A percentile compares a stretch with the other conserved stretches of the same genome.
Conservation (phyloP, 2,329 filamentous ascomycete genomes). For the Penicillium sp. region DNA sequence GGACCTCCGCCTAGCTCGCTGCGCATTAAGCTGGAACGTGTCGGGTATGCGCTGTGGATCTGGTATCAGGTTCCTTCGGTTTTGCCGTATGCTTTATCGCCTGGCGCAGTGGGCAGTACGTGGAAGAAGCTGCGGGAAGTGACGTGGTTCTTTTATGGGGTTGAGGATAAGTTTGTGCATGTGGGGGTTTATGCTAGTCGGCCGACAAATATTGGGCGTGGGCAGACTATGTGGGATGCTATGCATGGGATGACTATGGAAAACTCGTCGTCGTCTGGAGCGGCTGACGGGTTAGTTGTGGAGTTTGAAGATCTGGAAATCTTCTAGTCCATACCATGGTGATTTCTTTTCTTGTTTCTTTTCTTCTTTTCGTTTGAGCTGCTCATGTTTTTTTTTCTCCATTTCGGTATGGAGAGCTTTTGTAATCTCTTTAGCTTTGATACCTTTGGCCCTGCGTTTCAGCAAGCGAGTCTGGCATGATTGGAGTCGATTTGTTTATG, state of each 20-base stretch:
- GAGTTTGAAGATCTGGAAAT: conserved; percentile 56
- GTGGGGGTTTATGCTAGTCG: conserved; percentile 61
- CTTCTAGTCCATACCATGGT: conserved; percentile 33
- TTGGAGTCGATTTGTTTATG: conserved; percentile 15
- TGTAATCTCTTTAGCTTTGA: neutral
- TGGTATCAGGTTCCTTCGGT: conserved; percentile 54
- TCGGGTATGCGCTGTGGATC: conserved; percentile 58
- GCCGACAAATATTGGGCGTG: conserved; percentile 50
- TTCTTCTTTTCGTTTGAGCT: conserved; percentile 31
- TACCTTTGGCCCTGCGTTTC: conserved; percentile 20
- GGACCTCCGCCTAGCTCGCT: conserved; percentile 47
- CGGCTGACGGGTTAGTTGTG: conserved; percentile 45
- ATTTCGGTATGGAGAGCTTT: conserved; percentile 1
- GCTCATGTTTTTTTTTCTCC: conserved; percentile 36
- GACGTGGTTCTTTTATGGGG: conserved; percentile 63
- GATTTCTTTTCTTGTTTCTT: conserved; percentile 5
- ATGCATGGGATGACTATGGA: conserved; percentile 36
- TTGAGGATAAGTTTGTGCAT: conserved; percentile 59
- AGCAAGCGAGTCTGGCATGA: conserved; percentile 24
- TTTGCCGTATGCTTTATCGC: conserved; percentile 32
- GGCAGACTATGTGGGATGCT: conserved; percentile 40
- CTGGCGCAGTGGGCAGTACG: conserved; percentile 43
- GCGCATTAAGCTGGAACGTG: conserved; percentile 58
- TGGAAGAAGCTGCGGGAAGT: conserved; percentile 63
- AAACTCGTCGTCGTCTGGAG: conserved; percentile 22